Evolutionary conservation across 2,329 filamentous ascomycete genomes (phyloP), one percentile per base, ranked within the genome.

Genomic region (Cladosporium sp.): DNA sequence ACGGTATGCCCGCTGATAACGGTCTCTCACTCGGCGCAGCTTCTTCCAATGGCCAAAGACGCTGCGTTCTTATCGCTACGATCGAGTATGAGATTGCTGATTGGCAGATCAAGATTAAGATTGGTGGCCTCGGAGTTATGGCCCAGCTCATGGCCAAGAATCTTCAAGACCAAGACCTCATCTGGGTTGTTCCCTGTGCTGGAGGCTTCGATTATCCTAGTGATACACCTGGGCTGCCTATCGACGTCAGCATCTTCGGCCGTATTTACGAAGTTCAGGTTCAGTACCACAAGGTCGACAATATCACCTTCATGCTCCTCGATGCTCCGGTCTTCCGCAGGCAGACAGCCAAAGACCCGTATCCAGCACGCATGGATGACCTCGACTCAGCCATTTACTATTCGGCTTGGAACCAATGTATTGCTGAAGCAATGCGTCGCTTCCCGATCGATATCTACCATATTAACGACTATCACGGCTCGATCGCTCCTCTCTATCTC

Each of bases 11-110:
- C 3, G 25, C 22, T 22, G 43, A 30, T 1, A 47, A 30, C 43
- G 28, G 28, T 7, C 43, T 47, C 11, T 5, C 43, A n/a, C 28
- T 47, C n/a, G 43, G 43, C 17, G 25, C 43, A 47, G 15, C 3
- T 28, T 8, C n/a, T n/a, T 51, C 68, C 12, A 62, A 65, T 8
- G 50, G 57, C 20, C 68, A 69, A 55, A 63, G 70, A 39, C 75
- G 82, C 15, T 87, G 80, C 30, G 82, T 87, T 2, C 77, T 88
- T 19, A 86, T 88, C 55, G 86, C 84, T 14, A 88, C 86, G 6
- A 87, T 88, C 83, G 86, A 88, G 70, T 88, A 88, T 71, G 84
- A 88, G 61, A 88, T 88, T 61, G 83, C 86, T 57, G 86, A 88
- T 67, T 88, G 86, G 83, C 78, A 73, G 3, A 85, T 88, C 73